Evolutionary conservation across 306 rosid genomes (phyloP), one percentile per base, ranked within the genome.

Genomic region (Prunus padus): DNA sequence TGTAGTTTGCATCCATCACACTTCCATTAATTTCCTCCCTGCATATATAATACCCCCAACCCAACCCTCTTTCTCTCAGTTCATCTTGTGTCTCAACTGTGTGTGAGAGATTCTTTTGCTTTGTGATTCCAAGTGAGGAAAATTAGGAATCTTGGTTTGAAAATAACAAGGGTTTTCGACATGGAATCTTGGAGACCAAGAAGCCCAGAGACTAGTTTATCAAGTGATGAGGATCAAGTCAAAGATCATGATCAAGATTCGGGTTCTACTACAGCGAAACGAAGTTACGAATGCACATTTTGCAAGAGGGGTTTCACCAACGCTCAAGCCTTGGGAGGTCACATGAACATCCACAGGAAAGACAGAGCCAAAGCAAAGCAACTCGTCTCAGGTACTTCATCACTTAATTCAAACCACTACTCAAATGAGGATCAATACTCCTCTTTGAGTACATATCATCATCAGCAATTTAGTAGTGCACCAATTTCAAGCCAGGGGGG

Each of bases 281-380:
- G 97, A 4, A 88, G 85, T 45, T 96, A 86, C 71, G 92, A 88
- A 65, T 96, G 99, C 89, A 89, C 96, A 69, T 96, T 86, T 73
- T 95, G 99, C 83, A 87, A 40, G 82, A 86, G 93, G n/a, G 99
- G 99, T 9, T 95, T 95, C 88, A 92, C 97, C 30, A 92, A 92
- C 65, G 99, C 99, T 7, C 99, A 92, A 50, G 97, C 97, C 20
- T 75, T 95, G 65, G 99, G 99, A 8, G 99, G 98, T 31, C 98
- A 94, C 30, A 94, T 94, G 98, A 95, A 95, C 61, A 92, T 95
- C 22, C 98, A 95, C 69, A 77, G 99, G 60, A 95, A 84, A 63
- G 97, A 95, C 59, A 77, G 91, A 60, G 97, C 96, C 79, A 90
- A 87, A 44, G 83, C 86, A 71, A 92, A 86, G 64, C 92, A 89